These are phyloP conservation scores for Ochetophila trinervis DNA, from an alignment of 306 rosid genomes.

Conservation along the genomic window DNA sequence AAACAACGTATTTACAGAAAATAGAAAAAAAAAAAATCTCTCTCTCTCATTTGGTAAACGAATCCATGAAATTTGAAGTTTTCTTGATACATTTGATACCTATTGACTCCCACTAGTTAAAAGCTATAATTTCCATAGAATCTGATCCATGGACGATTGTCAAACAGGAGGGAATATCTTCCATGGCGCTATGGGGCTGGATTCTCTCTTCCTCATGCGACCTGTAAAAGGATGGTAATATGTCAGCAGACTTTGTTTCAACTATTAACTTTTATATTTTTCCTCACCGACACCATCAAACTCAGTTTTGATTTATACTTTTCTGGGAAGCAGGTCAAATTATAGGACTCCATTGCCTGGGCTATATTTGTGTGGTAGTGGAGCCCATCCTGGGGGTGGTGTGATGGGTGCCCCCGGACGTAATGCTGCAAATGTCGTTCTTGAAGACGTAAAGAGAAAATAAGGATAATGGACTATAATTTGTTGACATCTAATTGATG, in stretches of 20 bases:
- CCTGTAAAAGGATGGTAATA: conserved; percentile 84
- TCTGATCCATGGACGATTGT: neutral
- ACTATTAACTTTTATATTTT: neutral
- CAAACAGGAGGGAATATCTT: conserved; percentile 79
- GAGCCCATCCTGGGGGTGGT: conserved; percentile 96
- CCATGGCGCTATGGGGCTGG: conserved; percentile 94
- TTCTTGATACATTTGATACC: too few relatives aligned
- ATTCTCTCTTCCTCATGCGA: conserved; percentile 83
- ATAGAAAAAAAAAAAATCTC: too few relatives aligned
- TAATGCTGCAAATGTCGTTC: conserved; percentile 76
- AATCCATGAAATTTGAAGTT: too few relatives aligned
- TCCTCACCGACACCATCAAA: too few relatives aligned
- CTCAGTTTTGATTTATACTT: neutral
- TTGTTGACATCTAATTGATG: neutral
- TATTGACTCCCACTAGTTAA: too few relatives aligned
- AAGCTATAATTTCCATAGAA: neutral
- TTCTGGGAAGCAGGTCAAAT: conserved; percentile 53
- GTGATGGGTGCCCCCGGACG: conserved; percentile 96
- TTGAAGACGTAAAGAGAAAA: conserved; percentile 45
- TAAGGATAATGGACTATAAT: neutral
- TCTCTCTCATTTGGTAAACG: too few relatives aligned
- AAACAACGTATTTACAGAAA: too few relatives aligned
- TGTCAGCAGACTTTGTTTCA: neutral
- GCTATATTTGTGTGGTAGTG: conserved; percentile 74
- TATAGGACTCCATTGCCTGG: conserved; percentile 74